Conservation (phyloP, 2,329 filamentous ascomycete genomes). For the Erysiphe pulchra region DNA sequence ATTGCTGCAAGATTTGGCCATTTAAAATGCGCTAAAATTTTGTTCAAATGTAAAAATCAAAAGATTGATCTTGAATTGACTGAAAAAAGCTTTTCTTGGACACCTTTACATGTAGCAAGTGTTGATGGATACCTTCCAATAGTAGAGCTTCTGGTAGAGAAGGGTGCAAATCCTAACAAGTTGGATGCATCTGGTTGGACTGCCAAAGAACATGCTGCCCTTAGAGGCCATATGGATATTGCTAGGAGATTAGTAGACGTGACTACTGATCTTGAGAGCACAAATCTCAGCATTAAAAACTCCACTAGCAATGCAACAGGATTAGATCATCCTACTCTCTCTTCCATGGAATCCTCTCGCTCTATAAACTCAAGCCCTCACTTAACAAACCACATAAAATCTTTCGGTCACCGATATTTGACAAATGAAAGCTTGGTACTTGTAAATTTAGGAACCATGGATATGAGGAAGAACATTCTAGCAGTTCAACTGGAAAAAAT, state of each 20-base stretch:
- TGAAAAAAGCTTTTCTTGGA: slow-evolving; percentile 80
- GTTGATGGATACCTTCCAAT: slow-evolving; percentile 65
- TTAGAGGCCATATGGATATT: slow-evolving; percentile 70
- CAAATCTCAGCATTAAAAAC: slow-evolving; percentile 12
- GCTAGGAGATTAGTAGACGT: slow-evolving; percentile 32
- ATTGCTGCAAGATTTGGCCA: slow-evolving; percentile 78
- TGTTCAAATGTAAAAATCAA: slow-evolving; percentile 48
- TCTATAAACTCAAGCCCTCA: slow-evolving; percentile 22
- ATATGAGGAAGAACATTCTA: slow-evolving; percentile 56
- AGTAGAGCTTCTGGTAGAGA: slow-evolving; percentile 50
- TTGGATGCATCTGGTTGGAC: slow-evolving; percentile 82
- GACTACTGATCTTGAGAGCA: neutral
- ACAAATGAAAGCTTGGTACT: slow-evolving; percentile 72
- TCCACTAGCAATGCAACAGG: slow-evolving; percentile 7
- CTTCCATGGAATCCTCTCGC: slow-evolving; percentile 34
- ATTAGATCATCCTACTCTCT: slow-evolving; percentile 22
- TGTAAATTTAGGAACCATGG: slow-evolving; percentile 85
- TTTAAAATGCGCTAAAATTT: slow-evolving; percentile 48
- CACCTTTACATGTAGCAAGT: slow-evolving; percentile 75
- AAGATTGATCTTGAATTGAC: slow-evolving; percentile 50
- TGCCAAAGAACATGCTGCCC: slow-evolving; percentile 70
- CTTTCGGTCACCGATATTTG: slow-evolving; percentile 87
- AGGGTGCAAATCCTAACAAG: slow-evolving; percentile 49
- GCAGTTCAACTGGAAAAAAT: slow-evolving; percentile 75
- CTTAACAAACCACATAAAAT: slow-evolving; percentile 58